phyloP scores from a whole-genome alignment of 108 stramenopile genomes.

The Skeletonema marinoi region DNA sequence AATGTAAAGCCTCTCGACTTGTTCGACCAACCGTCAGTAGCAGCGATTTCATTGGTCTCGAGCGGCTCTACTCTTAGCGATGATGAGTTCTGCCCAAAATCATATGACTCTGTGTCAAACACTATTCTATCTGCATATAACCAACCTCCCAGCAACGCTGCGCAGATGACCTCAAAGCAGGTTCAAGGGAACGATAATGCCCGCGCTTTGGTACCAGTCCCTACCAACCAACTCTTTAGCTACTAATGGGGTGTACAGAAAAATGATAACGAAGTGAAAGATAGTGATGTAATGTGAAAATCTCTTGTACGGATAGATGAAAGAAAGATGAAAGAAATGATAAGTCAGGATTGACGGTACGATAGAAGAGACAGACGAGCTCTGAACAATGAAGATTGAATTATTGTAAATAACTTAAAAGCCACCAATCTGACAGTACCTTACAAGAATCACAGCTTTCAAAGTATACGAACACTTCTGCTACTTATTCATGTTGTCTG shows the following conservation, averaged over 20 bases:
- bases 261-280: neutral
- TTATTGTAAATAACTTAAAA: too few relatives aligned
- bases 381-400: too few relatives aligned
- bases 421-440: too few relatives aligned
- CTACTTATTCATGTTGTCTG: too few relatives aligned
- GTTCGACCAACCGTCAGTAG: neutral
- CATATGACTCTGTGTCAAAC: neutral
- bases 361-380: too few relatives aligned
- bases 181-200: neutral
- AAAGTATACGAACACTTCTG: too few relatives aligned
- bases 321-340: too few relatives aligned
- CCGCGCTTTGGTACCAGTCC: neutral
- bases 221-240: neutral
- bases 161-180: neutral
- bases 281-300: too few relatives aligned
- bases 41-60: neutral
- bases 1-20: neutral
- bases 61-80: neutral
- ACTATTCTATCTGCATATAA: neutral
- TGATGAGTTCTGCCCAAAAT: neutral
- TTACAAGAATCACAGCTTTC: too few relatives aligned
- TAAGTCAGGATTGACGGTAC: too few relatives aligned
- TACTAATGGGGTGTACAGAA: neutral
- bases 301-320: too few relatives aligned
- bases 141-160: neutral